These are phyloP conservation scores for Paramecium sonneborni DNA, from an alignment of 73 alveolate genomes.

Conservation along the genomic window DNA sequence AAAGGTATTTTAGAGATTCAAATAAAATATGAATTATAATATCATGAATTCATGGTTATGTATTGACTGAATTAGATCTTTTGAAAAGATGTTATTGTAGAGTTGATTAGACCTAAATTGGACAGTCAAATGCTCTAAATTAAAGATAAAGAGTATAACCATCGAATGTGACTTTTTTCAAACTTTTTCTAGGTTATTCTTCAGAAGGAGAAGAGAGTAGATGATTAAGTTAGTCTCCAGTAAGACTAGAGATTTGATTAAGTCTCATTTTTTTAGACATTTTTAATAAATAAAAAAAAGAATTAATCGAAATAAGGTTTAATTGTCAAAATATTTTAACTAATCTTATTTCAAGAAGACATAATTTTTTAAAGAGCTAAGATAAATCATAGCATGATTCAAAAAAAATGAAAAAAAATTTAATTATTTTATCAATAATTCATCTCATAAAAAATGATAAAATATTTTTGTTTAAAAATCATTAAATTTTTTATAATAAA, in stretches of 20 bases:
- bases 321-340: neutral
- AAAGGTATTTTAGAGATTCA: neutral
- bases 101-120: neutral
- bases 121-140: constrained; percentile 32
- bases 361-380: neutral
- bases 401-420: too few species aligned
- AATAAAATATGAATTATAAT: neutral
- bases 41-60: neutral
- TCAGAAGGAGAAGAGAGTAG: neutral
- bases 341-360: neutral
- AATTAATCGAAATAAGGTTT: neutral
- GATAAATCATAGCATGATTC: too few species aligned
- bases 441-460: neutral
- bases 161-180: constrained; percentile 21
- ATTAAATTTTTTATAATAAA: constrained; percentile 31
- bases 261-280: constrained; percentile 23
- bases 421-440: neutral
- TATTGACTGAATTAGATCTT: neutral
- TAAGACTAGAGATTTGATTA: neutral
- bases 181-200: neutral
- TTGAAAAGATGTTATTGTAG: neutral
- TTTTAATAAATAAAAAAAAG: neutral
- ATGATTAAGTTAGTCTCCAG: neutral
- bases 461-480: neutral
- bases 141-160: neutral